Evolutionary conservation across 495 filamentous ascomycete species (phyloP).

Genomic region (Baudoinia panamericana): DNA sequence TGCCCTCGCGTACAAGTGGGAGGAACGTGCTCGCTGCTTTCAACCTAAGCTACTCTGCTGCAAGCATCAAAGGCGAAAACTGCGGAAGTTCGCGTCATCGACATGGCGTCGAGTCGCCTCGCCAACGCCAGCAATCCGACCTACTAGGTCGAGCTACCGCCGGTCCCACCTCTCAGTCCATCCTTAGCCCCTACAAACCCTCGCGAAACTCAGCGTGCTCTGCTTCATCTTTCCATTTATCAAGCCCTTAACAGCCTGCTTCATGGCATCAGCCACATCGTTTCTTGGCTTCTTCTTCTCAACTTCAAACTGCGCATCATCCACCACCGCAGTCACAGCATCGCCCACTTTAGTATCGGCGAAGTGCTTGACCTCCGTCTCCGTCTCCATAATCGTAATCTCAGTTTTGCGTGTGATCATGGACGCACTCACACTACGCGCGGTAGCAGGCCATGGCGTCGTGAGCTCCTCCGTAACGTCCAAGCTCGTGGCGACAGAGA

Average conservation of each 20-base stretch:
- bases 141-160: too few relatives aligned
- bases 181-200: conserved; percentile 1
- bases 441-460: not conserved
- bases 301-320: not conserved
- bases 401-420: conserved; percentile 8
- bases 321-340: not conserved
- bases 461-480: conserved; percentile 1
- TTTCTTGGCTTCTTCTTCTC: not conserved
- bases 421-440: too few relatives aligned
- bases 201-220: conserved; percentile 16
- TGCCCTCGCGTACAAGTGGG: too few relatives aligned
- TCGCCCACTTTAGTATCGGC: not conserved
- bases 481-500: not conserved
- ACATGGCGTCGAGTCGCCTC: too few relatives aligned
- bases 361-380: not conserved
- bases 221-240: conserved; percentile 14
- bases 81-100: too few relatives aligned
- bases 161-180: not conserved
- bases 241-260: not conserved
- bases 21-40: too few relatives aligned
- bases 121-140: too few relatives aligned
- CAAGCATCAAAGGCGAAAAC: too few relatives aligned
- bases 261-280: conserved; percentile 1
- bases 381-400: conserved; percentile 4
- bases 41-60: too few relatives aligned